These are phyloP conservation scores for Pseudozyma sp. DNA, from an alignment of 1,284 basidiomycete genomes.

Conservation along the genomic window DNA sequence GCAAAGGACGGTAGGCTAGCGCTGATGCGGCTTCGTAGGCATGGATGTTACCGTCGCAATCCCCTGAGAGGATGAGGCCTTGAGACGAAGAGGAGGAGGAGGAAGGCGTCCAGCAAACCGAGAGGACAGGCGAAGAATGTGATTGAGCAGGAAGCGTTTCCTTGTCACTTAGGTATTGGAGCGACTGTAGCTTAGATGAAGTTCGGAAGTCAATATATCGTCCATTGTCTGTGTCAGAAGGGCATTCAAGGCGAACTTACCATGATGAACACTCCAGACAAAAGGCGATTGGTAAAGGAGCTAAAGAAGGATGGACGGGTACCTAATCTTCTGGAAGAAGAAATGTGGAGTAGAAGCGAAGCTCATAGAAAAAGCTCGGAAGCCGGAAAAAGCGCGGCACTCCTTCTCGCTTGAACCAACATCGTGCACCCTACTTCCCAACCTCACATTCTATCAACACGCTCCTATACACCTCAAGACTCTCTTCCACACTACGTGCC, in stretches of 20 bases:
- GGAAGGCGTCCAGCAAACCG: slow-evolving; percentile 36
- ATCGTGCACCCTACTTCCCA: background rate
- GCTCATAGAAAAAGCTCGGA: too few species aligned
- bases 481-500: too few species aligned
- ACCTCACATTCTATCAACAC: background rate
- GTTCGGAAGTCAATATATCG: background rate
- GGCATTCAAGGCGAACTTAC: background rate
- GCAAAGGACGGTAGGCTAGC: slow-evolving; percentile 4
- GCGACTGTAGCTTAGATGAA: slow-evolving; percentile 20
- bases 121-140: slow-evolving; percentile 28
- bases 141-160: slow-evolving; percentile 30
- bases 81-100: slow-evolving; percentile 13
- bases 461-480: background rate
- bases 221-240: background rate
- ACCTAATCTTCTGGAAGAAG: too few species aligned
- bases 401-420: too few species aligned
- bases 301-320: too few species aligned
- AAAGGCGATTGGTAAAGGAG: too few species aligned
- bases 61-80: slow-evolving; percentile 32
- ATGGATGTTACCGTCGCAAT: slow-evolving; percentile 25
- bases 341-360: too few species aligned
- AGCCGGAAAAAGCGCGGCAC: too few species aligned
- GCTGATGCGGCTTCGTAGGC: slow-evolving; percentile 26
- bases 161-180: slow-evolving; percentile 49
- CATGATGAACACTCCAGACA: background rate